Base-by-base conservation (phyloP, 306 rosid species). In the Lathyrus aphaca region DNA sequence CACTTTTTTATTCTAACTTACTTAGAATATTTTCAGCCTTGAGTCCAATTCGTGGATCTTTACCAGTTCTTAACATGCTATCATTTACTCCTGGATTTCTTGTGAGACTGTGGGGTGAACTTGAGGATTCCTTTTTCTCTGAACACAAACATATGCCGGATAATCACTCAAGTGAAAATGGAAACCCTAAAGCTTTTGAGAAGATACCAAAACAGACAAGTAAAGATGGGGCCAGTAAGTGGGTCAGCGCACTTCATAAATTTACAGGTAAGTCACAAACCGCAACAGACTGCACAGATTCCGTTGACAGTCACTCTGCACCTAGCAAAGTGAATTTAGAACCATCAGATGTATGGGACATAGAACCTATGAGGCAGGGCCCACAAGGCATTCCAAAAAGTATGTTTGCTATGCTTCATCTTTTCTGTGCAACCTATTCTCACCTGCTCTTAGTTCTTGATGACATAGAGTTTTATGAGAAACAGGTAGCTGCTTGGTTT, bases 391-490 rank as follows among this genome's bases (percentile, higher is more conserved):
- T 94, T 73, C 86, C 92, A 45, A 88, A 85, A 76, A 88, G 84
- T 78, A 64, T 77, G 75, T 84, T 83, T 72, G 85, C 92, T 74
- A 73, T 81, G 85, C 89, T 94, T 76, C 89, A 94, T 82, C 93
- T 94, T 71, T 94, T 94, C 86, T 88, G 91, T 81, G 94, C 95
- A 44, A 77, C 97, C 66, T 94, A 90, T 84, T 83, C 98, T 63
- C 98, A 94, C 78, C 83, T 90, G 81, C 94, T 94, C 75, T 82
- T 90, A 83, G 86, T 94, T 85, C 91, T 94, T 53, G 97, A 94
- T 75, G 98, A 94, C 86, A 88, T 94, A 78, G 98, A 94, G 83
- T 94, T 94, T 84, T 90, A 94, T 38, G 97, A 94, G 82, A 94
- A 88, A 71, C 92, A 94, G 96, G 98, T 91, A 81, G 55, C 50